These are phyloP conservation scores for Kazachstania taianensis DNA, from an alignment of 805 yeast species.

Conservation along the genomic window DNA sequence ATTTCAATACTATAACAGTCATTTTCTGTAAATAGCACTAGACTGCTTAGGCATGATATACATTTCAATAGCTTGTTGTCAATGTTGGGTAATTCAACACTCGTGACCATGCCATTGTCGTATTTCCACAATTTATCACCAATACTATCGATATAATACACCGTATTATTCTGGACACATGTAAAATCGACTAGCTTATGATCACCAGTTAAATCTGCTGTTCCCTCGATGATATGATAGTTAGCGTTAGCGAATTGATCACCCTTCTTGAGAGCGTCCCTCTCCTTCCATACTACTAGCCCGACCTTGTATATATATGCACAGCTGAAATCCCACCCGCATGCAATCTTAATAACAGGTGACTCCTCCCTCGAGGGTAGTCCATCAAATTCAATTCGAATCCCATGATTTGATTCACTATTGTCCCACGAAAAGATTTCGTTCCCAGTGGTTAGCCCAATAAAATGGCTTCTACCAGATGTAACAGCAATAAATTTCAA, in stretches of 20 bases:
- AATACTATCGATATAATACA: slow-evolving; percentile 39
- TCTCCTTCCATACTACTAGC: slow-evolving; percentile 45
- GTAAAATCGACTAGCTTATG: slow-evolving; percentile 43
- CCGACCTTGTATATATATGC: slow-evolving; percentile 42
- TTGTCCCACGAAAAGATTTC: slow-evolving; percentile 56
- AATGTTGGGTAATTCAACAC: slow-evolving; percentile 7
- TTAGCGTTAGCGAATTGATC: slow-evolving; percentile 30
- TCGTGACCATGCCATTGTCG: slow-evolving; percentile 12
- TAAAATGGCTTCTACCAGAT: slow-evolving; percentile 55
- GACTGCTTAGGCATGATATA: slow-evolving; percentile 43
- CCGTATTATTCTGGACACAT: slow-evolving; percentile 35
- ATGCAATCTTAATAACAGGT: slow-evolving; percentile 38
- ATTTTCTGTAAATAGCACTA: slow-evolving; percentile 46
- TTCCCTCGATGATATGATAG: slow-evolving; percentile 34
- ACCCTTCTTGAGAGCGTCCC: slow-evolving; percentile 25
- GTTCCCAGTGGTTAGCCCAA: slow-evolving; percentile 45
- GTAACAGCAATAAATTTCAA: slow-evolving; percentile 38
- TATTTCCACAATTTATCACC: slow-evolving; percentile 35
- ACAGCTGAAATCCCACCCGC: slow-evolving; percentile 60
- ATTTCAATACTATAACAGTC: slow-evolving; percentile 28
- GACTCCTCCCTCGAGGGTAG: slow-evolving; percentile 15
- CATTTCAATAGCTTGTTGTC: slow-evolving; percentile 38
- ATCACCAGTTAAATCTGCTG: slow-evolving; percentile 28
- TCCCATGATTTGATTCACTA: slow-evolving; percentile 33
- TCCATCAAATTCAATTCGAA: slow-evolving; percentile 32